Conservation (phyloP, 2,329 filamentous ascomycete genomes). For the Hymenoscyphus occultus region DNA sequence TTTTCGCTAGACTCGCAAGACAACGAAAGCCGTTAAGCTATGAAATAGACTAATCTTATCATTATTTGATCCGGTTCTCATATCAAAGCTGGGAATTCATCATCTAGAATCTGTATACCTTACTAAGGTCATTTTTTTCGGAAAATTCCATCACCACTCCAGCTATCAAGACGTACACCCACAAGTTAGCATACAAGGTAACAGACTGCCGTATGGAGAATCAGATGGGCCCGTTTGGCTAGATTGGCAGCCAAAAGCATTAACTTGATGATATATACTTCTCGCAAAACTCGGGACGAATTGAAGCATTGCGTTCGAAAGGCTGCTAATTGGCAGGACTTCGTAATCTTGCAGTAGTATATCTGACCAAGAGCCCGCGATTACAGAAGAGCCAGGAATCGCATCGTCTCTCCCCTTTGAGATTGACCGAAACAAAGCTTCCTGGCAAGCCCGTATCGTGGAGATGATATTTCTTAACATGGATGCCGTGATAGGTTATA, state of each 20-base stretch:
- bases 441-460: conserved; percentile 19
- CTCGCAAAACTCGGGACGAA: neutral
- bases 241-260: neutral
- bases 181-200: neutral
- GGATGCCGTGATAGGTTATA: conserved; percentile 14
- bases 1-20: no score
- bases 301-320: neutral
- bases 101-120: no score
- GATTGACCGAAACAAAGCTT: conserved; percentile 13
- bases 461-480: conserved; percentile 15
- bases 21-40: no score
- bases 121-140: neutral
- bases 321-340: neutral
- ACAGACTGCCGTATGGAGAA: neutral
- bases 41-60: no score
- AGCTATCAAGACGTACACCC: neutral
- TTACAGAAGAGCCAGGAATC: neutral
- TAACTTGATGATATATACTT: neutral
- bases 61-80: no score
- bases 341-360: neutral
- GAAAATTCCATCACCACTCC: neutral
- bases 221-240: neutral
- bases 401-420: neutral
- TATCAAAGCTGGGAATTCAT: no score
- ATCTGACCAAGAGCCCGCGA: neutral